Evolutionary conservation across 2,329 filamentous ascomycete genomes (phyloP), one percentile per base, ranked within the genome.

Genomic region (Penicillium rolfsii): DNA sequence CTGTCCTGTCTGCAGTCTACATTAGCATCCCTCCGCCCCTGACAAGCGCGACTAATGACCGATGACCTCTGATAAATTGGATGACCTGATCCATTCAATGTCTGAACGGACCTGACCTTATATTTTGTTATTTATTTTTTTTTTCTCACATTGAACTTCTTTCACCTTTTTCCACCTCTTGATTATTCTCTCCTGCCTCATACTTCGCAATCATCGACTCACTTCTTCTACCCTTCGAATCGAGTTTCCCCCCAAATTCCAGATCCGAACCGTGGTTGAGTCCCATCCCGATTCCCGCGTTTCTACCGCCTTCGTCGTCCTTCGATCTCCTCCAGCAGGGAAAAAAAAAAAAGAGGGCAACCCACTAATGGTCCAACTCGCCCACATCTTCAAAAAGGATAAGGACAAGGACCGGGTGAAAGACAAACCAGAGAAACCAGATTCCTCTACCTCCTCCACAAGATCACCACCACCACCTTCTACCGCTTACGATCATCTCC

Each of bases 281-380:
- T 59, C 48, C 57, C 57, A 57, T 59, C 58, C 60, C 58, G 64
- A 64, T 58, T 56, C 28, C 53, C 53, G 59, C 19, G 58, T 46
- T 77, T 77, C 75, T 73, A 76, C 74, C 74, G 74, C 75, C 73
- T 77, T 77, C 75, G 75, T 70, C 68, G 70, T 62, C 66, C 66
- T 77, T 76, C 74, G 72, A 77, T 73, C 55, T 41, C 53, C 41
- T 26, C 40, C 52, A 26, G 22, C n/a, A 52, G n/a, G 22, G 9
- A 53, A 53, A 53, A 53, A 60, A 60, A 58, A 63, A 66, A 65
- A 63, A 59, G 60, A 48, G 48, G 49, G 52, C 16, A 48, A 55
- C 53, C 61, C 52, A 70, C 67, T 59, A 64, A 70, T 69, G 69
- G 64, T 69, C 61, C 65, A 70, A 69, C 65, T 70, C 67, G 65